These are phyloP conservation scores for Cylindrodendrum hubeiense DNA, from an alignment of 2,329 filamentous ascomycete species.

Conservation along the genomic window DNA sequence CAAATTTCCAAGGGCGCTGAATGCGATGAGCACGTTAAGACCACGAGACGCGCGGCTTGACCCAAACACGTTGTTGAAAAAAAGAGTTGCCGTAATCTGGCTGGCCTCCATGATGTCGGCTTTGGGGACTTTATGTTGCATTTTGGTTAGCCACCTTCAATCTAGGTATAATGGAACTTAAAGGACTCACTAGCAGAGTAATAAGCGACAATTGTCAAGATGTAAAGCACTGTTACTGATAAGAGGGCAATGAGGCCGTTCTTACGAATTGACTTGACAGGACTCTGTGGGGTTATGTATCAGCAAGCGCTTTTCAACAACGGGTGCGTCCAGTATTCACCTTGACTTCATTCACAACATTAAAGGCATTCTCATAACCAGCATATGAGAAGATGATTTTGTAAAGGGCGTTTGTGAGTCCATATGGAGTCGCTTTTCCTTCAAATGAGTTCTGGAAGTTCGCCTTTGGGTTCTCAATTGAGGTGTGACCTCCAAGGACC, in stretches of 20 bases:
- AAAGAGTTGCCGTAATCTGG: constrained; percentile 66
- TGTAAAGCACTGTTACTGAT: constrained; percentile 65
- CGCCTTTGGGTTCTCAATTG: constrained; percentile 45
- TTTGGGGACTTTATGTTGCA: constrained; percentile 56
- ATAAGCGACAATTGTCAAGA: constrained; percentile 70
- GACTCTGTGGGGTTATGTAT: constrained; percentile 61
- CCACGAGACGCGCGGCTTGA: constrained; percentile 59
- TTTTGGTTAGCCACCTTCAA: not conserved
- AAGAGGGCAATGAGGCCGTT: constrained; percentile 63
- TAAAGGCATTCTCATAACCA: constrained; percentile 71
- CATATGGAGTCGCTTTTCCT: constrained; percentile 39
- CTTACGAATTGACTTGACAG: constrained; percentile 64
- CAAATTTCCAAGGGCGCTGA: constrained; percentile 70
- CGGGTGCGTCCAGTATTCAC: constrained; percentile 3
- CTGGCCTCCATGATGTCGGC: constrained; percentile 63
- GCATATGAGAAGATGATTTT: constrained; percentile 70
- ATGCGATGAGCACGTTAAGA: constrained; percentile 68
- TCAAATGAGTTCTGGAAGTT: constrained; percentile 53
- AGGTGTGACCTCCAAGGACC: constrained; percentile 59
- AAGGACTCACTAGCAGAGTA: constrained; percentile 61
- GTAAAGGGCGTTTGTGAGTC: constrained; percentile 61
- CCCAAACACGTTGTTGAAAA: constrained; percentile 72
- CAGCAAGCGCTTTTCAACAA: not conserved
- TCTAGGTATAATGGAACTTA: not conserved
- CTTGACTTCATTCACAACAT: constrained; percentile 67